Base-by-base conservation (phyloP, 345 rosid species). In the Pistacia atlantica region DNA sequence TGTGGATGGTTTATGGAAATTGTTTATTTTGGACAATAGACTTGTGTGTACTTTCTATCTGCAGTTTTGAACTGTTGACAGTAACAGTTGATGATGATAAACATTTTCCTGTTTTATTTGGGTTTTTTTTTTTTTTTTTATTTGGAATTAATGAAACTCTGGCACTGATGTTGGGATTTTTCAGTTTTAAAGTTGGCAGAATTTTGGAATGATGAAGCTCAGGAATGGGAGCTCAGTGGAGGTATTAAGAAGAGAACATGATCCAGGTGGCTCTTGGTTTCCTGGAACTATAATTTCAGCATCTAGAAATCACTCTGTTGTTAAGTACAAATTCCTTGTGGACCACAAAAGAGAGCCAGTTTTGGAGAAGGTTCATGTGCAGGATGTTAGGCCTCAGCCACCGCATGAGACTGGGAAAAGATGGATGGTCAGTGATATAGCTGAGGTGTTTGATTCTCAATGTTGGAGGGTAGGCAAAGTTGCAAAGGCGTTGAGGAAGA, bases 391-490 rank as follows among this genome's bases (percentile, higher is more conserved):
- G 75, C 86, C 86, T 62, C 46, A 17, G 77, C 88, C 88, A 69
- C 76, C 64, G 45, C 33, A 1, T 20, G 74, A 48, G 75, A 51
- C 57, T 8, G 76, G 76, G 45, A 80, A 77, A 75, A 79, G 70
- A 61, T 85, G 84, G 86, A 54, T n/a, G 35, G 82, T 77, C 68
- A 83, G 89, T 65, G 86, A 83, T 74, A 55, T 77, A 14, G 84
- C 62, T 58, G 85, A 86, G 65, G 86, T 83, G 67, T 83, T 86
- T 81, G 85, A 86, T 77, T 45, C 18, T 61, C 68, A 61, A 8
- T 77, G 83, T 49, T 86, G 85, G 89, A 83, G 80, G 72, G 81
- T 69, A 25, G 86, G 85, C 52, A 83, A 79, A 76, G 66, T 86
- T 48, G 80, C 46, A 1, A 79, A 81, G 79, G 85, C 60, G 55